A percentile compares a stretch with the other conserved stretches of the same genome.
Conservation (phyloP, 2,329 filamentous ascomycete species). For the Apiospora sp. region DNA sequence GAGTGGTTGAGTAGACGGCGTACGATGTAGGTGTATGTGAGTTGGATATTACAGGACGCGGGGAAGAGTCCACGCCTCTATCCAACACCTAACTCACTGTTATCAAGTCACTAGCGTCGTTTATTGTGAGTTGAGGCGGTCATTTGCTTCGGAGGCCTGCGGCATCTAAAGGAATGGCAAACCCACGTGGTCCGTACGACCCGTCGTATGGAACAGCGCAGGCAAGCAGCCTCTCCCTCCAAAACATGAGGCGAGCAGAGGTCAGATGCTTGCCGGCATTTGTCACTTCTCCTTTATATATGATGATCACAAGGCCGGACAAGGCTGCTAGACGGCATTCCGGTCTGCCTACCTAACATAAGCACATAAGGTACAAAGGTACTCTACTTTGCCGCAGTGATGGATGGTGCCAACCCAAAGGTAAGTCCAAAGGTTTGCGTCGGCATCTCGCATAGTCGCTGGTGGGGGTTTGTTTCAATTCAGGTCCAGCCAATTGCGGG, state of each 20-base stretch:
- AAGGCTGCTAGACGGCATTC: background rate
- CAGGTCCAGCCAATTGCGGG: background rate
- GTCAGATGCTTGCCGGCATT: background rate
- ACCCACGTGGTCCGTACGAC: background rate
- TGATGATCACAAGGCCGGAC: background rate
- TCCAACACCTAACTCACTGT: background rate
- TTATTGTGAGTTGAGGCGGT: background rate
- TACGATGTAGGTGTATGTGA: background rate
- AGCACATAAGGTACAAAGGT: too few species aligned
- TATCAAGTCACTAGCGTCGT: background rate
- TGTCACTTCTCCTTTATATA: background rate
- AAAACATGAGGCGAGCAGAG: background rate
- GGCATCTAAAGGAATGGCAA: background rate
- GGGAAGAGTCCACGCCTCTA: background rate
- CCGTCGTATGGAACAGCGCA: background rate
- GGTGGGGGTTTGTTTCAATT: background rate
- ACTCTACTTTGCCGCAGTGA: too few species aligned
- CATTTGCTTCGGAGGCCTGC: background rate
- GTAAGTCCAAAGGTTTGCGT: slow-evolving; percentile 1
- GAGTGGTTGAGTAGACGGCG: background rate
- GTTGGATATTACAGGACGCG: background rate
- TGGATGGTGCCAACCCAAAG: too few species aligned
- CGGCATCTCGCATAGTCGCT: background rate
- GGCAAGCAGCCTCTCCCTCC: background rate
- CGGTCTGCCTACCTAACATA: too few species aligned